Conservation (phyloP, 1,284 basidiomycete genomes). For the Mycosarcoma mackinlayi region DNA sequence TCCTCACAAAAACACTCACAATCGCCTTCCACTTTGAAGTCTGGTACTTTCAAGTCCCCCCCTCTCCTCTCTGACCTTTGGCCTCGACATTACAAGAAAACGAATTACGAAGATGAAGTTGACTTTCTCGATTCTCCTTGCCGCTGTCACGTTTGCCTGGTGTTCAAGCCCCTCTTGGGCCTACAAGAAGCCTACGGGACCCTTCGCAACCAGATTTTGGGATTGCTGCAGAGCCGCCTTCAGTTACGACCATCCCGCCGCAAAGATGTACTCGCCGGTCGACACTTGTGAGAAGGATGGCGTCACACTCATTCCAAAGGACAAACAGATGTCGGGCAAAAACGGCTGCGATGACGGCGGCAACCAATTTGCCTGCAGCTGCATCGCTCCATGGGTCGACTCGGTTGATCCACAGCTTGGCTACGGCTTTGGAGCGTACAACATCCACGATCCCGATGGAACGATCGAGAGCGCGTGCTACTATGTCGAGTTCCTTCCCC, state of each 20-base stretch:
- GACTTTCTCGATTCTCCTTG: constrained; percentile 4
- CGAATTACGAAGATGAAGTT: not conserved
- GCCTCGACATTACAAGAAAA: too few species aligned
- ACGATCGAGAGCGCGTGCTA: constrained; percentile 35
- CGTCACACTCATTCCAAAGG: constrained; percentile 11
- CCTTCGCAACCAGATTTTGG: constrained; percentile 29
- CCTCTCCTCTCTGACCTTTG: not conserved
- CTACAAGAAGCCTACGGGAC: constrained; percentile 10
- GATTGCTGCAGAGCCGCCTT: constrained; percentile 38
- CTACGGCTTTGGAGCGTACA: constrained; percentile 42
- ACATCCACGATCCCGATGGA: constrained; percentile 21
- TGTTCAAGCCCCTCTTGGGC: constrained; percentile 1
- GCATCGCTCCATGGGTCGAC: constrained; percentile 36
- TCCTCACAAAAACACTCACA: not conserved
- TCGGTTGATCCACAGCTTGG: constrained; percentile 20
- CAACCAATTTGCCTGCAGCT: constrained; percentile 29
- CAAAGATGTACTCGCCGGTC: constrained; percentile 9
- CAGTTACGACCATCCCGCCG: not conserved
- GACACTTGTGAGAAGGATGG: constrained; percentile 38
- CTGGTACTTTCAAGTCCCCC: constrained; percentile 4
- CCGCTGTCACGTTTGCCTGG: constrained; percentile 16
- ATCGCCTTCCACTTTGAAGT: not conserved
- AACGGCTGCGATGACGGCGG: constrained; percentile 32
- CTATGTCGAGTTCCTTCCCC: constrained; percentile 17
- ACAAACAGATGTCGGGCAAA: not conserved